These are phyloP conservation scores for Phialemoniopsis sp. DNA, from an alignment of 2,329 filamentous ascomycete species.

Conservation along the genomic window DNA sequence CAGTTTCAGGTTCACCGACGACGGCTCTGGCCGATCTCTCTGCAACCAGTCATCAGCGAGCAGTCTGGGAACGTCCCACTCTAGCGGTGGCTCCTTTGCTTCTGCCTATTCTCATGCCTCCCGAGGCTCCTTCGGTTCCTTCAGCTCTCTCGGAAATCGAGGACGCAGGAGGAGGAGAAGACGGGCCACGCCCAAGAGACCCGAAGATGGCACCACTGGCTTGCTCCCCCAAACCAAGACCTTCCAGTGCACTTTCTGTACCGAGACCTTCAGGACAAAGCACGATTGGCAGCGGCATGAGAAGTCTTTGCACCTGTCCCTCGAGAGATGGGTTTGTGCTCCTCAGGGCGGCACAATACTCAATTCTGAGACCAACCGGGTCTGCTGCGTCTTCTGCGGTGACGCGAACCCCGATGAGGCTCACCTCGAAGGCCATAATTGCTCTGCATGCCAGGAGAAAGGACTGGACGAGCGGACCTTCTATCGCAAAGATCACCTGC, in stretches of 20 bases:
- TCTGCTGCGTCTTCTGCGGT: conserved; percentile 57
- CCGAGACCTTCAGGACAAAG: conserved; percentile 63
- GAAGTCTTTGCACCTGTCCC: conserved; percentile 60
- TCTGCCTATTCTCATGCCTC: conserved; percentile 57
- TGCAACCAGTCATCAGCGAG: conserved; percentile 57
- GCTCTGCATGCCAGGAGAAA: conserved; percentile 63
- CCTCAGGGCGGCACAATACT: conserved; percentile 52
- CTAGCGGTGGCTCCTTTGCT: conserved; percentile 52
- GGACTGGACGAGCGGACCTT: conserved; percentile 57
- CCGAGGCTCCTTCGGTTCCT: conserved; percentile 50
- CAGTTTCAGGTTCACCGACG: conserved; percentile 55
- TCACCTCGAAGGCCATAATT: conserved; percentile 57
- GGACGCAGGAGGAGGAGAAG: conserved; percentile 47
- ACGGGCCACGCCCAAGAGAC: conserved; percentile 31
- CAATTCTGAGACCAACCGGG: conserved; percentile 54
- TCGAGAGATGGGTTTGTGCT: conserved; percentile 62
- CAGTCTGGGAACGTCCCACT: conserved; percentile 58
- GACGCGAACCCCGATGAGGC: conserved; percentile 47
- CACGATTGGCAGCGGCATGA: conserved; percentile 71
- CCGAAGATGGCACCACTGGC: conserved; percentile 17
- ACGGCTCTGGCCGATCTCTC: conserved; percentile 54
- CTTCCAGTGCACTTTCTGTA: conserved; percentile 67
- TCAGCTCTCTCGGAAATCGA: conserved; percentile 36
- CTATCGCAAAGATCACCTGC: conserved; percentile 64
- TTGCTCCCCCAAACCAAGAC: conserved; percentile 45